phyloP scores from a whole-genome alignment of 2,329 filamentous ascomycete species.

The Talaromyces piceae region DNA sequence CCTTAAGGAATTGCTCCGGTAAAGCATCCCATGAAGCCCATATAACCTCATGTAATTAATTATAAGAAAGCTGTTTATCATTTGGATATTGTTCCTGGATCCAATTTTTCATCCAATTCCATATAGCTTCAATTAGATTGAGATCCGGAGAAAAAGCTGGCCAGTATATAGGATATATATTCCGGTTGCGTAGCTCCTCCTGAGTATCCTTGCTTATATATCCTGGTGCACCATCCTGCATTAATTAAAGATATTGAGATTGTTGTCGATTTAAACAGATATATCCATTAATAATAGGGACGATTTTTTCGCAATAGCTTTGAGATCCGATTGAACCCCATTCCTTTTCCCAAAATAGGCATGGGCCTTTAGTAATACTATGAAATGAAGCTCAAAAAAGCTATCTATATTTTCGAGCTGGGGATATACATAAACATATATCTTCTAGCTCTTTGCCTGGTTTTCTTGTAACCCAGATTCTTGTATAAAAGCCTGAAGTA shows the following conservation, averaged over 20 bases:
- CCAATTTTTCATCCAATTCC: background rate
- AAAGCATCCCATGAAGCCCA: no score
- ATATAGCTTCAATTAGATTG: conserved; percentile 8
- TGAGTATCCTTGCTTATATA: background rate
- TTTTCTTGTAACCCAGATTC: no score
- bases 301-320: background rate
- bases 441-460: no score
- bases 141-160: background rate
- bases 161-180: conserved; percentile 3
- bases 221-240: background rate
- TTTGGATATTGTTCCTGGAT: no score
- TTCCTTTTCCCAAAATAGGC: background rate
- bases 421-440: no score
- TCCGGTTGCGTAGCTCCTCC: background rate
- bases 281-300: conserved; percentile 3
- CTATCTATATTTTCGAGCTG: no score
- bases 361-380: no score
- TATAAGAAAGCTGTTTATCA: no score
- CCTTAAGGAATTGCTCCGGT: no score
- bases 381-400: no score
- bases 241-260: background rate
- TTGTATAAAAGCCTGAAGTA: conserved; percentile 12
- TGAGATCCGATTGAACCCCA: background rate
- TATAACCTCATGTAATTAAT: no score
- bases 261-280: conserved; percentile 1